Conservation (phyloP, 2,329 filamentous ascomycete genomes). For the Leptosphaerulina australis region DNA sequence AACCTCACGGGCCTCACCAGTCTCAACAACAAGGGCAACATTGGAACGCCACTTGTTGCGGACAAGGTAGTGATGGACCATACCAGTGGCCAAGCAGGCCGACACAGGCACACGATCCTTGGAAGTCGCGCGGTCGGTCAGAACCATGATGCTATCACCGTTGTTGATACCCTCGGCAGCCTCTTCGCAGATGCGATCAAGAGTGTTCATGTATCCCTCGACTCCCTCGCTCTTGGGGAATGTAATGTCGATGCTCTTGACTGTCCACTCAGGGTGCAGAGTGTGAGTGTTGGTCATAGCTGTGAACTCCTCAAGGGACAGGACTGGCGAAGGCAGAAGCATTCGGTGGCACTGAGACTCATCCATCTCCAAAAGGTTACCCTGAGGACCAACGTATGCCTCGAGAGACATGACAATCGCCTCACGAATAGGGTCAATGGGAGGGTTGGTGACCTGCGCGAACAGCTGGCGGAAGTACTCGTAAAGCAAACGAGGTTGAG, state of each 20-base stretch:
- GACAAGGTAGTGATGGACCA: constrained; percentile 94
- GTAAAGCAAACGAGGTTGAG: constrained; percentile 84
- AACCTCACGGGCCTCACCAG: constrained; percentile 92
- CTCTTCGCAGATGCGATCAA: constrained; percentile 87
- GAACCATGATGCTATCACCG: constrained; percentile 81
- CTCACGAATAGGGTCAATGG: constrained; percentile 95
- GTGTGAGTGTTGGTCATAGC: constrained; percentile 77
- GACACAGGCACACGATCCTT: constrained; percentile 85
- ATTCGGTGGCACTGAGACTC: constrained; percentile 84
- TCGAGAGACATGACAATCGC: constrained; percentile 98
- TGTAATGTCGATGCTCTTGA: constrained; percentile 89
- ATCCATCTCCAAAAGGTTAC: constrained; percentile 94
- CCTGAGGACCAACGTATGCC: constrained; percentile 94
- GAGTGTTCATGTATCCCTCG: constrained; percentile 81
- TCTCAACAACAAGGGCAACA: constrained; percentile 86
- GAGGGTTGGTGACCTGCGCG: constrained; percentile 96
- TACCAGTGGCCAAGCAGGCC: constrained; percentile 82
- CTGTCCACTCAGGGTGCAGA: constrained; percentile 79
- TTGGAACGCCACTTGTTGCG: constrained; percentile 94
- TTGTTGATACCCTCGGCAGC: constrained; percentile 83
- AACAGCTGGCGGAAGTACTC: constrained; percentile 99
- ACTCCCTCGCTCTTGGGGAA: constrained; percentile 86
- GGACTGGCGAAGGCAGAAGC: constrained; percentile 83
- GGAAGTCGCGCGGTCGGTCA: constrained; percentile 87
- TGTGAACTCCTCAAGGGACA: constrained; percentile 91